These are phyloP conservation scores for Gyrodon lividus DNA, from an alignment of 768 basidiomycete species.

Conservation along the genomic window DNA sequence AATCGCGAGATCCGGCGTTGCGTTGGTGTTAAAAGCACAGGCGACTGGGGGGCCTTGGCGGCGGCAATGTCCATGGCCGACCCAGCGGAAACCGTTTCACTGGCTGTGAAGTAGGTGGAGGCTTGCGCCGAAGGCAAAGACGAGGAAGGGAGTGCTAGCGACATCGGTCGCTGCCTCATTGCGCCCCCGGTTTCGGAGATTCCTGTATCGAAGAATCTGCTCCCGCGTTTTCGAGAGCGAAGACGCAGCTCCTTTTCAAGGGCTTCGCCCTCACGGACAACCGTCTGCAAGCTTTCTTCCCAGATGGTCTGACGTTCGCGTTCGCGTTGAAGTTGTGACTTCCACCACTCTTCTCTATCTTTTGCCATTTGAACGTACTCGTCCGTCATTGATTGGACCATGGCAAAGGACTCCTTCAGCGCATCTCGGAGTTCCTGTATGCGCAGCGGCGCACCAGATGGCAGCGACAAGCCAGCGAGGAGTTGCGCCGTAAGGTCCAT, in stretches of 20 bases:
- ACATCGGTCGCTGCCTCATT: conserved; percentile 21
- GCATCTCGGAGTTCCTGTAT: conserved; percentile 43
- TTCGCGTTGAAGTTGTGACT: conserved; percentile 61
- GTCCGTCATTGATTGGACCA: conserved; percentile 56
- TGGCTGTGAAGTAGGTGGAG: conserved; percentile 22
- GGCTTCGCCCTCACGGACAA: conserved; percentile 81
- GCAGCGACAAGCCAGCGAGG: conserved; percentile 45
- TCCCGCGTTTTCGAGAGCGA: conserved; percentile 57
- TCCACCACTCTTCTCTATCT: conserved; percentile 83
- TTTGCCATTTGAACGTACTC: conserved; percentile 69
- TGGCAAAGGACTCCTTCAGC: conserved; percentile 56
- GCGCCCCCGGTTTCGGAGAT: conserved; percentile 20
- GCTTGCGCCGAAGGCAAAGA: conserved; percentile 17
- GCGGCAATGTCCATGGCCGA: not conserved
- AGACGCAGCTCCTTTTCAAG: conserved; percentile 77
- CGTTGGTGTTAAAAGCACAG: conserved; percentile 22
- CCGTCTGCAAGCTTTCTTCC: conserved; percentile 87
- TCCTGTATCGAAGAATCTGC: conserved; percentile 48
- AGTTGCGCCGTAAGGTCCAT: conserved; percentile 74
- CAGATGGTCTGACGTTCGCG: conserved; percentile 65
- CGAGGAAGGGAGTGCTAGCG: conserved; percentile 8
- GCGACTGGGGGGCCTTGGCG: conserved; percentile 6
- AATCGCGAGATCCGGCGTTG: conserved; percentile 19
- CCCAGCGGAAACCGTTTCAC: conserved; percentile 18
- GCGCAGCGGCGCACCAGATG: conserved; percentile 27